Evolutionary conservation across 148 eudicot species (phyloP).

Genomic region (Rhododendron vialii): DNA sequence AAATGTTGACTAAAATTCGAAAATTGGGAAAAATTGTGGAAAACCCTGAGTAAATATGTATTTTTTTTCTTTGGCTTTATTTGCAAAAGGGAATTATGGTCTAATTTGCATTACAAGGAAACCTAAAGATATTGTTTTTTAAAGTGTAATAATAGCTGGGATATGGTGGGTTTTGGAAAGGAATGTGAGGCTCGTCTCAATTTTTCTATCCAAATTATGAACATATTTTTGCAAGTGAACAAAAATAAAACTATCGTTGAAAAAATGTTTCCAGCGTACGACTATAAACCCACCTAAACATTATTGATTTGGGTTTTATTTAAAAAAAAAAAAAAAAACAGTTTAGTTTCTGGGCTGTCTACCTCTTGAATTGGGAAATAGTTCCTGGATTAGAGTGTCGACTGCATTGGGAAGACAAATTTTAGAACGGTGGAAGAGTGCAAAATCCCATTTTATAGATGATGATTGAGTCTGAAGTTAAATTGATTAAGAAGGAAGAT

Average conservation of each 20-base stretch:
- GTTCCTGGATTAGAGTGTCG: neutral
- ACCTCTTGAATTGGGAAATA: neutral
- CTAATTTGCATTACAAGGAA: neutral
- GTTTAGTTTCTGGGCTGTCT: slow-evolving; percentile 4
- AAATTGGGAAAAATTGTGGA: neutral
- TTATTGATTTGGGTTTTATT: no score
- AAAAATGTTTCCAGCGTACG: no score
- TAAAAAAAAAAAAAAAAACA: no score
- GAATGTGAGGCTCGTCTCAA: neutral
- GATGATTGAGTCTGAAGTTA: neutral
- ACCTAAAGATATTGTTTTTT: neutral
- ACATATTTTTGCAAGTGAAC: no score
- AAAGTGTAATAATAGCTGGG: slow-evolving; percentile 3
- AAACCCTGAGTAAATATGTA: neutral
- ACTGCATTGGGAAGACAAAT: neutral
- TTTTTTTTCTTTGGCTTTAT: neutral
- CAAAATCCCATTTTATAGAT: neutral
- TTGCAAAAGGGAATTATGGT: neutral
- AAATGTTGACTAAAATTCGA: neutral
- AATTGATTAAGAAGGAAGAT: neutral
- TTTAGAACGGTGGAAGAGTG: neutral
- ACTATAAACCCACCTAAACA: no score
- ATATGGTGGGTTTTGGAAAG: neutral
- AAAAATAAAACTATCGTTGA: no score
- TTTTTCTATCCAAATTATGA: no score